Evolutionary conservation across 768 basidiomycete species (phyloP).

Genomic region (Phaeotremella skinneri): DNA sequence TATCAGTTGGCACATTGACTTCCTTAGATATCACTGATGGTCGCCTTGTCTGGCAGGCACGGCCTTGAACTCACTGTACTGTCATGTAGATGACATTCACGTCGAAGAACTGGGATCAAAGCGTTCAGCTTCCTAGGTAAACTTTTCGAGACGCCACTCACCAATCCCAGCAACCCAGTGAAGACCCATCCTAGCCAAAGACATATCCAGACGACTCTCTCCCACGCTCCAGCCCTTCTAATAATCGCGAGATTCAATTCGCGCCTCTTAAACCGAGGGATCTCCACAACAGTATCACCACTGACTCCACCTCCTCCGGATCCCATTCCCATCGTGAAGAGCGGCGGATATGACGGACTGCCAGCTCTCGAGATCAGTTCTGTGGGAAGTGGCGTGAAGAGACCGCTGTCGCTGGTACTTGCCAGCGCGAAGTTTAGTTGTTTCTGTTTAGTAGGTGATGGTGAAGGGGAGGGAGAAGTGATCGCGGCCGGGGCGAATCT

Average conservation of each 20-base stretch:
- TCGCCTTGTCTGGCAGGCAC: too few relatives aligned
- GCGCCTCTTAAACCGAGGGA: conserved; percentile 42
- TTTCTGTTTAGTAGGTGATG: conserved; percentile 7
- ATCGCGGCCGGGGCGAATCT: conserved; percentile 15
- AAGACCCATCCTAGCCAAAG: conserved; percentile 28
- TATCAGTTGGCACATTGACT: too few relatives aligned
- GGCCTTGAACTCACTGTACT: conserved; percentile 66
- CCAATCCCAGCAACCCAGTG: conserved; percentile 29
- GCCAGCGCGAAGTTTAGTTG: too few relatives aligned
- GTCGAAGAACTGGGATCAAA: conserved; percentile 65
- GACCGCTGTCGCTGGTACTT: not conserved
- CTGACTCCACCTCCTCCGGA: not conserved
- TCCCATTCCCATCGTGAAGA: not conserved
- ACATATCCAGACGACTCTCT: conserved; percentile 28
- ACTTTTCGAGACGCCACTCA: conserved; percentile 14
- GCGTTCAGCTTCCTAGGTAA: conserved; percentile 3
- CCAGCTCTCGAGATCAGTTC: too few relatives aligned
- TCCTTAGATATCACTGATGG: too few relatives aligned
- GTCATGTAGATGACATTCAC: conserved; percentile 83
- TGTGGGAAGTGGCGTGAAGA: too few relatives aligned
- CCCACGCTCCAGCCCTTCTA: conserved; percentile 14
- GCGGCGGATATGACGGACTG: conserved; percentile 6
- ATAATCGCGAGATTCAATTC: conserved; percentile 43
- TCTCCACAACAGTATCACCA: conserved; percentile 33
- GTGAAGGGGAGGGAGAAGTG: conserved; percentile 5